A percentile compares a stretch with the other conserved stretches of the same genome.
Evolutionary conservation across 345 rosid species (phyloP).

Genomic region (Pseudoturritis turrita): DNA sequence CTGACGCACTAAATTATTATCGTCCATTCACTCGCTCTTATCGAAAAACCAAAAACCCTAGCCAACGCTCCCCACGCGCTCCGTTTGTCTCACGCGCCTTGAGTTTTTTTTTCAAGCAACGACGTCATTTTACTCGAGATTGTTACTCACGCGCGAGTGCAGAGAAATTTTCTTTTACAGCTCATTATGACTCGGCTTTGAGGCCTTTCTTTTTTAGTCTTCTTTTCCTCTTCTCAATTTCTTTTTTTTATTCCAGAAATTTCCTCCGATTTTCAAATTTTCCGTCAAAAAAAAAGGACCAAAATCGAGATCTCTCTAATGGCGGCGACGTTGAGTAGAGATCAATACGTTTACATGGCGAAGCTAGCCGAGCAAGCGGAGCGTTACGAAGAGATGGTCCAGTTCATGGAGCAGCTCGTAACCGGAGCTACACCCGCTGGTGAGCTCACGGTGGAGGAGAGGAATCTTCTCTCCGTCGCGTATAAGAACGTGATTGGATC

Average conservation of each 20-base stretch:
- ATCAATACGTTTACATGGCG: conserved; percentile 42
- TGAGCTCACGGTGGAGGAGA: conserved; percentile 64
- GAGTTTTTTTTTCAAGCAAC: background rate
- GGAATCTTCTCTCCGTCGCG: conserved; percentile 38
- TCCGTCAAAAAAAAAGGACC: background rate
- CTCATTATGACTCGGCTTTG: conserved; percentile 22
- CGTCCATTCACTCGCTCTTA: conserved; percentile 17
- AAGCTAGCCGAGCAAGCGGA: conserved; percentile 41
- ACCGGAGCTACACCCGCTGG: conserved; percentile 44
- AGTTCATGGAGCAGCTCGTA: conserved; percentile 72
- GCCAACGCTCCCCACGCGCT: conserved; percentile 12
- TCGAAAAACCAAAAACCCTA: conserved; percentile 13
- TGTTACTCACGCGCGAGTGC: conserved; percentile 17
- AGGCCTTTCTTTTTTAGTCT: background rate
- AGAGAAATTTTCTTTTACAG: conserved; percentile 13
- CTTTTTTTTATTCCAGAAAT: conserved; percentile 4
- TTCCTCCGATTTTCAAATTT: conserved; percentile 24
- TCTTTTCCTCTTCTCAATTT: conserved; percentile 9
- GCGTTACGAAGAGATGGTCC: conserved; percentile 72
- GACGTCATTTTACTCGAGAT: background rate
- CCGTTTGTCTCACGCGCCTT: background rate
- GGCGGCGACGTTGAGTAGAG: conserved; percentile 37
- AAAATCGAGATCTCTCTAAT: conserved; percentile 24
- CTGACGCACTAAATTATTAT: conserved; percentile 6
- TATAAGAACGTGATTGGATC: conserved; percentile 42